phyloP scores from a whole-genome alignment of 2,329 filamentous ascomycete species.

The Calycina herbarum region DNA sequence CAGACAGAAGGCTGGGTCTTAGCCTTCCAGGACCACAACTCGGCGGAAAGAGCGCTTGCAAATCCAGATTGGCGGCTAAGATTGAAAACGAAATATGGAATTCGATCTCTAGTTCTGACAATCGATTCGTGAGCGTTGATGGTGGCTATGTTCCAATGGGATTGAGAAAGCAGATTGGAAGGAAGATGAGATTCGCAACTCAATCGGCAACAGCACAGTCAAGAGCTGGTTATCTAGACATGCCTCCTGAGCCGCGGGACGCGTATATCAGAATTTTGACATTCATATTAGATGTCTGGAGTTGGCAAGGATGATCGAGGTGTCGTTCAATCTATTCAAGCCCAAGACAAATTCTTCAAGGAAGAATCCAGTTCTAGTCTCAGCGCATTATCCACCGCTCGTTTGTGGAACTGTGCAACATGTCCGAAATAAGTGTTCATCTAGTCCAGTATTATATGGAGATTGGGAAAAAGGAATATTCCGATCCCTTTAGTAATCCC shows the following conservation, averaged over 20 bases:
- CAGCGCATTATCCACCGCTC: neutral
- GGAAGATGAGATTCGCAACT: neutral
- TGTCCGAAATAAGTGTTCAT: neutral
- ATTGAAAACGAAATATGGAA: no score
- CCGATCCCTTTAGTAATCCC: neutral
- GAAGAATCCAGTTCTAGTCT: neutral
- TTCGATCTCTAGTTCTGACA: no score
- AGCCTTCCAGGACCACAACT: neutral
- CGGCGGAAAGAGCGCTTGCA: neutral
- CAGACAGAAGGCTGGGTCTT: neutral
- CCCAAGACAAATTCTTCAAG: neutral
- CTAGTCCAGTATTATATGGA: neutral
- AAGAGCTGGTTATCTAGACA: neutral
- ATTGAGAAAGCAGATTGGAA: neutral
- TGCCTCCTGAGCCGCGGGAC: neutral
- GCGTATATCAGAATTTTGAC: neutral
- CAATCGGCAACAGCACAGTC: neutral
- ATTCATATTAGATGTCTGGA: neutral
- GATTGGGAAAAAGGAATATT: neutral
- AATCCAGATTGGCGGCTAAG: neutral
- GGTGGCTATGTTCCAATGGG: neutral
- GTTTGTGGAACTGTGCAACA: neutral
- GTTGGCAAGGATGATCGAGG: slow-evolving; percentile 6
- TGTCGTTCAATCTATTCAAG: neutral
- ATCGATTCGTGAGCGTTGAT: neutral